Base-by-base conservation (phyloP, 2,329 filamentous ascomycete genomes). In the Hypomyces perniciosus region DNA sequence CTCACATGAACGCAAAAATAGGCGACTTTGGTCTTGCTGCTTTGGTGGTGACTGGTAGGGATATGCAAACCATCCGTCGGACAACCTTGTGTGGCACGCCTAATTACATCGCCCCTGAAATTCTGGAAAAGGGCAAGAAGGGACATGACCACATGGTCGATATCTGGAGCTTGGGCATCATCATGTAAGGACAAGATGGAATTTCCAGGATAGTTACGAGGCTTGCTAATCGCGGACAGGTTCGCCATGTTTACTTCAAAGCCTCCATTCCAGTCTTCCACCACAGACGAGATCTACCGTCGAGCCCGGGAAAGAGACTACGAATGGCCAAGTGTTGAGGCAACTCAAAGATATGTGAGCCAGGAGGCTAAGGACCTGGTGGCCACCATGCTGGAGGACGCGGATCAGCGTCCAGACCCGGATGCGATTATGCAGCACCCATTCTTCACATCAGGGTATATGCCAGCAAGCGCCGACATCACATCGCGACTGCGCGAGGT, bases 121-220 rank as follows among this genome's bases (percentile, higher is more conserved):
- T 99, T 55, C 72, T 99, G 46, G 89, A 96, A 64, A 96, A 93
- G 74, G 89, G 87, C 33, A 93, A 89, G 64, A 90, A 92, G 61
- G 93, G 93, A 0, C 93, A 99, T 66, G 93, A 96, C 59, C 91
- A 97, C 65, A 96, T 95, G 75, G 93, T 99, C 4, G 93, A 99
- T 66, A 88, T 99, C 50, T 99, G 95, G 95, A 96, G 92, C 41
- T 78, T 99, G 64, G 93, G 95, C 20, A 93, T 99, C 59, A 99
- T 99, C 66, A 90, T 95, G 84, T 91, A 73, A 74, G 83, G 62
- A 20, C 7, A 8, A 58, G 54, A 5, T 8, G 13, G 8, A 44
- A 9, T 29, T n/a, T 20, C 42, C 40, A 43, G 28, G 20, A 8
- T 43, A 20, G 20, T 26, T 1, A 34, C 46, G 26, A 8, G 40